These are phyloP conservation scores for Metarhizium rileyi DNA, from an alignment of 2,329 filamentous ascomycete genomes.

Conservation along the genomic window DNA sequence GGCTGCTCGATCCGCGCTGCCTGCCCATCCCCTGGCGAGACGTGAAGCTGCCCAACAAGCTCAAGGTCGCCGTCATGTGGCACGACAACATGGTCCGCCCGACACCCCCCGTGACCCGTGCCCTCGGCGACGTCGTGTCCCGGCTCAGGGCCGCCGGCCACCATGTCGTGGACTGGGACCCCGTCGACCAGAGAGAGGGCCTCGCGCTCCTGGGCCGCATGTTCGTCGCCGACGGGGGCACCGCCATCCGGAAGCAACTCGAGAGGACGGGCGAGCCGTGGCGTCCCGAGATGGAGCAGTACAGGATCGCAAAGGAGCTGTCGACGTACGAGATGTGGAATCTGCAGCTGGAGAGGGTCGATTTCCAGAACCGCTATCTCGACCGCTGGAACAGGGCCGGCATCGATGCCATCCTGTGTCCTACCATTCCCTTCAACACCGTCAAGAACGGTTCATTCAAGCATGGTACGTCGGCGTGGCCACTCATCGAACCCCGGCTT, in stretches of 20 bases:
- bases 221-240: slow-evolving; percentile 39
- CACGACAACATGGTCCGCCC: slow-evolving; percentile 55
- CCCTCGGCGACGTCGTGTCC: slow-evolving; percentile 35
- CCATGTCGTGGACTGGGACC: slow-evolving; percentile 42
- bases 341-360: slow-evolving; percentile 34
- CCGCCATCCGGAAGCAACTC: slow-evolving; percentile 28
- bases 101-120: slow-evolving; percentile 54
- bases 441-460: slow-evolving; percentile 33
- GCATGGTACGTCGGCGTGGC: too few species aligned
- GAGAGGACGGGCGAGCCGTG: slow-evolving; percentile 33
- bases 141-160: slow-evolving; percentile 36
- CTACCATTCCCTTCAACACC: slow-evolving; percentile 36
- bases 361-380: slow-evolving; percentile 35
- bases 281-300: slow-evolving; percentile 27
- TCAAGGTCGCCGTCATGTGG: slow-evolving; percentile 54
- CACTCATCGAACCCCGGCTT: too few species aligned
- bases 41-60: slow-evolving; percentile 22
- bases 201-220: slow-evolving; percentile 29
- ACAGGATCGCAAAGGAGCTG: slow-evolving; percentile 25
- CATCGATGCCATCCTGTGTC: slow-evolving; percentile 54
- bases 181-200: slow-evolving; percentile 31
- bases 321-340: slow-evolving; percentile 37
- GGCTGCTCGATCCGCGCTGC: slow-evolving; percentile 47
- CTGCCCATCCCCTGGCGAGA: slow-evolving; percentile 47
- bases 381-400: slow-evolving; percentile 35